phyloP scores from a whole-genome alignment of 257 asterid genomes.

The Nicotiana noctiflora region DNA sequence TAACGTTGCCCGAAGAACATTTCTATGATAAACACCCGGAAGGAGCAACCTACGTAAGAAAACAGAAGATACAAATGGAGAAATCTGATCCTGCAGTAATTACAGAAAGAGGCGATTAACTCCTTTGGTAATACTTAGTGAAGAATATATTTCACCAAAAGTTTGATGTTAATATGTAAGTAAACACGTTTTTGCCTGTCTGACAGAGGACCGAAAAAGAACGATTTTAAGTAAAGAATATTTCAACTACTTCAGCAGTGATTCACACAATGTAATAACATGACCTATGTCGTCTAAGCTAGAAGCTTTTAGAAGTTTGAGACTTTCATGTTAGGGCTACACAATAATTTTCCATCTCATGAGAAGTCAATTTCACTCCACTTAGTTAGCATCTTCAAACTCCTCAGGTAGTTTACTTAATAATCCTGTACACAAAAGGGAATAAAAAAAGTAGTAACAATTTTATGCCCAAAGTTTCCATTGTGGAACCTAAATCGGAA shows the following conservation, averaged over 20 bases:
- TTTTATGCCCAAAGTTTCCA: background rate
- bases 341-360: background rate
- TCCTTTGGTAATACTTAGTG: background rate
- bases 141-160: background rate
- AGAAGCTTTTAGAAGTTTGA: background rate
- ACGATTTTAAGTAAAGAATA: background rate
- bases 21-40: constrained; percentile 71
- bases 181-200: background rate
- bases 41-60: constrained; percentile 73
- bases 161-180: background rate
- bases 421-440: background rate
- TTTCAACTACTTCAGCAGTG: background rate
- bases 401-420: background rate
- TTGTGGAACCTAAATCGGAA: background rate
- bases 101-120: background rate
- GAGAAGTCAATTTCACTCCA: background rate
- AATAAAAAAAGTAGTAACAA: background rate
- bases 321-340: background rate
- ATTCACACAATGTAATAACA: background rate
- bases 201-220: background rate
- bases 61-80: constrained; percentile 69
- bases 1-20: constrained; percentile 68
- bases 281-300: background rate
- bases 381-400: background rate
- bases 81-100: constrained; percentile 73